Evolutionary conservation across 129 eudicot genomes (phyloP).

Genomic region (Glebionis coronaria): DNA sequence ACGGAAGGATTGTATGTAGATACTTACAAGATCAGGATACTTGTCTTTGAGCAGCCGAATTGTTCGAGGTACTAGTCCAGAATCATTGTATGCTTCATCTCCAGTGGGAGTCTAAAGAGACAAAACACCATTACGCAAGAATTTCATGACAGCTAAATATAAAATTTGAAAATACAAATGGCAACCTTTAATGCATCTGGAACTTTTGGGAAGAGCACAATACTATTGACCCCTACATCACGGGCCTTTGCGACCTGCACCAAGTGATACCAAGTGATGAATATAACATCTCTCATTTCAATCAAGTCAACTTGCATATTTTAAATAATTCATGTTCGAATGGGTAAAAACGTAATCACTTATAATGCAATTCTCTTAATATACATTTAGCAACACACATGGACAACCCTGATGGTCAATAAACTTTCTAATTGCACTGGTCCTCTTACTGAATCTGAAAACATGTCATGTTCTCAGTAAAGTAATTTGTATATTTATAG

Average conservation of each 20-base stretch:
- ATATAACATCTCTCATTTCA: conserved; percentile 4
- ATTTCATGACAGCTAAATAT: background rate
- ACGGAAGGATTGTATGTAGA: background rate
- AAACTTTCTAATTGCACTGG: too few species aligned
- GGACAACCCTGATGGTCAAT: too few species aligned
- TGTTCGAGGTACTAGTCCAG: conserved; percentile 89
- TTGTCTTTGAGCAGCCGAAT: conserved; percentile 92
- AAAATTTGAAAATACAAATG: background rate
- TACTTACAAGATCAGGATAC: conserved; percentile 93
- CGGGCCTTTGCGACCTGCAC: conserved; percentile 88
- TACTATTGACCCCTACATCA: conserved; percentile 95
- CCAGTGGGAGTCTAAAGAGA: conserved; percentile 74
- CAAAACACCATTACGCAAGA: conserved; percentile 19
- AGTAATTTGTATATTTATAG: background rate
- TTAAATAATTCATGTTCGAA: background rate
- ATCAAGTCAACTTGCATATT: conserved; percentile 7
- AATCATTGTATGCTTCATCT: conserved; percentile 94
- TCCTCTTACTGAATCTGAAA: too few species aligned
- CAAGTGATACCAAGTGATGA: conserved; percentile 19
- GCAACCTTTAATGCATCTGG: conserved; percentile 98
- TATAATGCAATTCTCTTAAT: too few species aligned
- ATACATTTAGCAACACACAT: too few species aligned
- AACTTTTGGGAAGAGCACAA: conserved; percentile 96
- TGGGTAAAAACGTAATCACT: too few species aligned
- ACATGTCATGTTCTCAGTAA: background rate